A percentile compares a stretch with the other conserved stretches of the same genome.
phyloP scores from a whole-genome alignment of 2,329 filamentous ascomycete genomes.

The Neopestalotiopsis sp. region DNA sequence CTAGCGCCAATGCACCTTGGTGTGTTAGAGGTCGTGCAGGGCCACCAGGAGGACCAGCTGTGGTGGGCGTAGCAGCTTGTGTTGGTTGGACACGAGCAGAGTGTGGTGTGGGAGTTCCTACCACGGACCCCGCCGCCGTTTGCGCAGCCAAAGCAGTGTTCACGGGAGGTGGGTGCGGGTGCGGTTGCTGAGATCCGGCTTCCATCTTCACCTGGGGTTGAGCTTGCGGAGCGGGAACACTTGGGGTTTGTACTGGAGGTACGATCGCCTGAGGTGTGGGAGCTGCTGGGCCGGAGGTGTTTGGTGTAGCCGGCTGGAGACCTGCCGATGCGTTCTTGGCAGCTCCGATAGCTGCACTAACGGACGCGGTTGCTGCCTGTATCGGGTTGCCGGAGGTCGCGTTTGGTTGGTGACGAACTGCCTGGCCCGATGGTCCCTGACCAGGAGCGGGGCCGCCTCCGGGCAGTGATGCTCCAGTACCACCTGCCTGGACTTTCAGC shows the following conservation, averaged over 20 bases:
- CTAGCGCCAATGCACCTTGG: constrained; percentile 36
- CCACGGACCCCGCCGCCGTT: constrained; percentile 43
- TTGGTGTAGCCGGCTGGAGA: constrained; percentile 29
- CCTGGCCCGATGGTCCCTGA: constrained; percentile 23
- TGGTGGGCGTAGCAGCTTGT: constrained; percentile 37
- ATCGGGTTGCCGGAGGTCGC: constrained; percentile 30
- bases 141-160: constrained; percentile 52
- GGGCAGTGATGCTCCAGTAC: not conserved
- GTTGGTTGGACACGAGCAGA: constrained; percentile 55
- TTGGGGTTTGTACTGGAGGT: constrained; percentile 32
- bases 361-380: constrained; percentile 37
- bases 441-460: constrained; percentile 18
- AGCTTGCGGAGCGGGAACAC: constrained; percentile 24
- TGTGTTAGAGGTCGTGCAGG: constrained; percentile 30
- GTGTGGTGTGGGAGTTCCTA: constrained; percentile 54
- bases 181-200: constrained; percentile 34
- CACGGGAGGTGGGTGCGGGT: constrained; percentile 46
- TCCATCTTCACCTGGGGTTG: constrained; percentile 42
- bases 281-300: constrained; percentile 21
- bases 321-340: constrained; percentile 37
- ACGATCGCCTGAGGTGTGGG: constrained; percentile 29
- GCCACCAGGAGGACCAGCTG: constrained; percentile 14
- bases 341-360: constrained; percentile 38
- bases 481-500: not conserved
- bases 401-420: constrained; percentile 26